phyloP scores from a whole-genome alignment of 345 rosid genomes.

The Corymbia maculata region DNA sequence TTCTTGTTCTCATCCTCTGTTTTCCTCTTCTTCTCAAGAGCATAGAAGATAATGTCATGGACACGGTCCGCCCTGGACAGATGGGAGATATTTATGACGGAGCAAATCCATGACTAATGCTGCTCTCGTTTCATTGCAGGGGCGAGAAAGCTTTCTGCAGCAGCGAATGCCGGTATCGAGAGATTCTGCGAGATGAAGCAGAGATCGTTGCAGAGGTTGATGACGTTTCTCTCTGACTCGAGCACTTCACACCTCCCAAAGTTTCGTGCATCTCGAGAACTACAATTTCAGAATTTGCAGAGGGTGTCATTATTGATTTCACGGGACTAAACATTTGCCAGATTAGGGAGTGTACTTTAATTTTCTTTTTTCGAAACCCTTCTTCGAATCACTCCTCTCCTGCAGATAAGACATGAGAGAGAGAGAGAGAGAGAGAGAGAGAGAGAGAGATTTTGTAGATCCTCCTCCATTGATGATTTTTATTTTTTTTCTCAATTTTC shows the following conservation, averaged over 20 bases:
- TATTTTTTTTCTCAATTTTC: background rate
- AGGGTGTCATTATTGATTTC: background rate
- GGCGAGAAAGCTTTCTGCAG: conserved; percentile 90
- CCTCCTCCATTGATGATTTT: background rate
- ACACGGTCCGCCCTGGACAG: background rate
- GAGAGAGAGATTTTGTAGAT: background rate
- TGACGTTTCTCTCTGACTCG: background rate
- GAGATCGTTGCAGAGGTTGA: conserved; percentile 5
- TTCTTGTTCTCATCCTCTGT: background rate
- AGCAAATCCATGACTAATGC: background rate
- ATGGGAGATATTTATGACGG: background rate
- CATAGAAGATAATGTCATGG: no score
- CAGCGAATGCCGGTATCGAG: conserved; percentile 61
- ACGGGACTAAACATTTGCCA: background rate
- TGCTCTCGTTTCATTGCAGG: conserved; percentile 20
- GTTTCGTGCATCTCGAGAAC: background rate
- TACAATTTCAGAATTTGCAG: background rate
- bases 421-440: background rate
- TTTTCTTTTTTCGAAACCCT: background rate
- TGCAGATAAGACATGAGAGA: background rate
- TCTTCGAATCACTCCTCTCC: background rate
- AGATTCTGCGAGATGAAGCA: conserved; percentile 54
- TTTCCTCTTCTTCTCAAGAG: background rate
- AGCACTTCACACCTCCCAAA: background rate
- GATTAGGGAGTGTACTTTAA: background rate